phyloP scores from a whole-genome alignment of 169 alveolate species.

The Cryptosporidium bovis region DNA sequence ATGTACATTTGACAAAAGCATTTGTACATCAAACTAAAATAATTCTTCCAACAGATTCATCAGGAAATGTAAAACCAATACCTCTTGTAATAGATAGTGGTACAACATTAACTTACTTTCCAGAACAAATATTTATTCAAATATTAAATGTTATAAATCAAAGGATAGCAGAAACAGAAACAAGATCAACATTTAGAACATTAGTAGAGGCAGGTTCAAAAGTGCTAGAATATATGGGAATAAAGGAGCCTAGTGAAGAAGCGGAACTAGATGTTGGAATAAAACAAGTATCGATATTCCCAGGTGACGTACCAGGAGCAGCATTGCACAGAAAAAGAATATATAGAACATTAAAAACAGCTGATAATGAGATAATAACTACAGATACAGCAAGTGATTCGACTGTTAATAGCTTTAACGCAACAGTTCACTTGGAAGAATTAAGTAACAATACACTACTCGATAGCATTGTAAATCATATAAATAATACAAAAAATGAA shows the following conservation, averaged over 20 bases:
- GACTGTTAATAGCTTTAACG: constrained; percentile 2
- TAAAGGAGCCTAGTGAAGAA: neutral
- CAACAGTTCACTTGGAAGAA: constrained; percentile 45
- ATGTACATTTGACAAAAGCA: constrained; percentile 24
- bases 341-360: constrained; percentile 5
- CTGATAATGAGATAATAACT: neutral
- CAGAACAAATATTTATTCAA: constrained; percentile 71
- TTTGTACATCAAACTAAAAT: constrained; percentile 34
- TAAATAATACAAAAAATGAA: neutral
- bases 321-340: constrained; percentile 57
- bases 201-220: constrained; percentile 64
- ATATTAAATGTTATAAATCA: constrained; percentile 71
- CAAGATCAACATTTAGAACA: constrained; percentile 33
- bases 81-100: constrained; percentile 77
- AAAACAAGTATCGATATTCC: constrained; percentile 44
- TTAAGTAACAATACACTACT: neutral
- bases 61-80: constrained; percentile 27
- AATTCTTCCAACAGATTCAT: constrained; percentile 25
- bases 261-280: constrained; percentile 5
- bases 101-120: constrained; percentile 79
- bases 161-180: constrained; percentile 60
- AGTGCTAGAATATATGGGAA: constrained; percentile 40
- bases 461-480: neutral
- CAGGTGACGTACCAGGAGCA: constrained; percentile 73
- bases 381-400: neutral